Conservation (phyloP, 192 early-diverging fungal genomes). For the Coemansia sp. region DNA sequence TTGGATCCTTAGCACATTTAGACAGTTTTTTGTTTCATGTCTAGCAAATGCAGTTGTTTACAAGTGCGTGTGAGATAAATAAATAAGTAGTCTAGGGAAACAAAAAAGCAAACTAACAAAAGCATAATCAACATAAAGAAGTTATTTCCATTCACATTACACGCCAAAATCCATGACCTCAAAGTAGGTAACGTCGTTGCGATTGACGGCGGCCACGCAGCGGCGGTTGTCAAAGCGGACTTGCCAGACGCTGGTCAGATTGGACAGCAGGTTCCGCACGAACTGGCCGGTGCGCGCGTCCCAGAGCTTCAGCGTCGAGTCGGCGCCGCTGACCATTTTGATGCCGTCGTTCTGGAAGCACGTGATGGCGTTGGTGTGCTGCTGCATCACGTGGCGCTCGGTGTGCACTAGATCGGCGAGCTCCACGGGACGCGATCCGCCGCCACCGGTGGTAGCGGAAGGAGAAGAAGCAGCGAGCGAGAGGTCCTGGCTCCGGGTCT, state of each 20-base stretch:
- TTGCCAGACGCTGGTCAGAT: slow-evolving; percentile 91
- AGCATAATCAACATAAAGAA: background rate
- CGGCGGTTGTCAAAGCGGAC: slow-evolving; percentile 87
- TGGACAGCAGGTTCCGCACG: slow-evolving; percentile 78
- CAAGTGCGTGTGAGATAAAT: background rate
- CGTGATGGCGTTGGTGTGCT: slow-evolving; percentile 81
- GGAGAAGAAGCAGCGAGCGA: background rate
- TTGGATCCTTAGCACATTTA: too few relatives aligned
- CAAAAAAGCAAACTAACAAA: slow-evolving; percentile 4
- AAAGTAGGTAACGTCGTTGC: slow-evolving; percentile 55
- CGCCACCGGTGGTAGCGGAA: background rate
- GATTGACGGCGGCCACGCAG: slow-evolving; percentile 78
- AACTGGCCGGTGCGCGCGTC: slow-evolving; percentile 86
- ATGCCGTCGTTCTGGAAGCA: slow-evolving; percentile 96
- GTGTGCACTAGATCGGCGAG: slow-evolving; percentile 46
- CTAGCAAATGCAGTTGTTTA: background rate
- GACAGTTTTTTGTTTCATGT: too few relatives aligned
- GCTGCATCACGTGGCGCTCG: slow-evolving; percentile 66
- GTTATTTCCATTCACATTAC: background rate
- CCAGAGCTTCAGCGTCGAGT: slow-evolving; percentile 95
- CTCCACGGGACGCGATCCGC: background rate
- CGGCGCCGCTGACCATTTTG: slow-evolving; percentile 94
- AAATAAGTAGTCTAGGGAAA: background rate
- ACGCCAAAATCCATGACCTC: slow-evolving; percentile 58
- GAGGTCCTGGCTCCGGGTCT: slow-evolving; percentile 5